Conservation (phyloP, 2,329 filamentous ascomycete species). For the Coniochaeta hoffmannii region DNA sequence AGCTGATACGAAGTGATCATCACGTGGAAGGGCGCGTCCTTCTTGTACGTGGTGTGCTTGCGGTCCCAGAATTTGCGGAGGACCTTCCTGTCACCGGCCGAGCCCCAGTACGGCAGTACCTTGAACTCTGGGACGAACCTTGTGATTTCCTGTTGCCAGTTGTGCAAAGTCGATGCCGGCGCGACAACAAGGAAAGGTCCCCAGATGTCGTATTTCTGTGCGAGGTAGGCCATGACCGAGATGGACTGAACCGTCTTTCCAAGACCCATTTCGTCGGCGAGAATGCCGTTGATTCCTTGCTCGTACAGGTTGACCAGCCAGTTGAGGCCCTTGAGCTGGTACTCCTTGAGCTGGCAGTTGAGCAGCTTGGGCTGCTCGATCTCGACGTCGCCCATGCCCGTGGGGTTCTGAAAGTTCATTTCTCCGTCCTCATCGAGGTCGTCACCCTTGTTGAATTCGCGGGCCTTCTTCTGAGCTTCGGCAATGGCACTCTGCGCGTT, state of each 20-base stretch:
- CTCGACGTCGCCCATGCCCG: slow-evolving; percentile 86
- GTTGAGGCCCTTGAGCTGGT: slow-evolving; percentile 97
- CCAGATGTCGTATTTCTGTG: slow-evolving; percentile 97
- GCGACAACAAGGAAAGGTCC: slow-evolving; percentile 95
- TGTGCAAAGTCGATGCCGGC: slow-evolving; percentile 92
- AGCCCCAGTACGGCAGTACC: slow-evolving; percentile 96
- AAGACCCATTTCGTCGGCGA: slow-evolving; percentile 99
- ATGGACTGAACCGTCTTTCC: slow-evolving; percentile 99
- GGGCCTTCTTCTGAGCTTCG: slow-evolving; percentile 86
- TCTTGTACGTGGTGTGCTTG: slow-evolving; percentile 92
- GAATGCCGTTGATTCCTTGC: slow-evolving; percentile 98
- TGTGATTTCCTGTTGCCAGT: slow-evolving; percentile 98
- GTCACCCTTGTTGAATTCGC: slow-evolving; percentile 77
- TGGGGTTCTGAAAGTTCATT: slow-evolving; percentile 99
- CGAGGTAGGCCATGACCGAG: slow-evolving; percentile 97
- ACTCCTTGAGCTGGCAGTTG: slow-evolving; percentile 92
- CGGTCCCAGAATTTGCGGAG: slow-evolving; percentile 98
- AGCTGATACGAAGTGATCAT: slow-evolving; percentile 95
- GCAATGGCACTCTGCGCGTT: slow-evolving; percentile 96
- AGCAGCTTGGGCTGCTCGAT: slow-evolving; percentile 92
- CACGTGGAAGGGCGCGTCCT: slow-evolving; percentile 91
- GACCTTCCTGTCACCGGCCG: slow-evolving; percentile 87
- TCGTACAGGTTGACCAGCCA: slow-evolving; percentile 99
- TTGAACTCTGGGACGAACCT: slow-evolving; percentile 93
- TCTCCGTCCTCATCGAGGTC: slow-evolving; percentile 84